Evolutionary conservation across 306 rosid species (phyloP), one percentile per base, ranked within the genome.

Genomic region (Chamaecrista fasciculata): DNA sequence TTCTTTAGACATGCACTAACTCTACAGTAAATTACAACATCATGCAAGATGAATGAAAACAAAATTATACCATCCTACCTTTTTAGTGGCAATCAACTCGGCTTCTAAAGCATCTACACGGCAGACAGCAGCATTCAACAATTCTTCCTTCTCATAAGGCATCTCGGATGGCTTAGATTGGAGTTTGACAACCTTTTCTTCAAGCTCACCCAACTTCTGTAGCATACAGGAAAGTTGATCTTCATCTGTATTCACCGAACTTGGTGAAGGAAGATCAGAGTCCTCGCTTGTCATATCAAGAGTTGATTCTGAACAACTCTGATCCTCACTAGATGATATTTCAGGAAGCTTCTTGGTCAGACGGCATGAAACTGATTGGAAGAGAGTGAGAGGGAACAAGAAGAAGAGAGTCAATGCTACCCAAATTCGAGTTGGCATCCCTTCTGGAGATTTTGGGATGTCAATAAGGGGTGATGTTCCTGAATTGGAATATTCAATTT

Each of bases 21-120:
- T 1, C 19, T 7, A 20, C 9, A 36, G 42, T 21, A n/a, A 63
- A 70, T 47, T 33, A 33, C 52, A 40, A 49, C 51, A 39, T 21
- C 67, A 14, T 11, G 7, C 3, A 34, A 82, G 66, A 53, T 4
- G 16, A 28, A 0, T 20, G 8, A 46, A 23, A 26, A 25, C 14
- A 40, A 72, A 64, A 46, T 24, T 58, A 43, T 11, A 55, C 69
- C 37, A 50, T 16, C 60, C 60, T 55, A 94, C 99, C 97, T 86
- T 86, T 82, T 94, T 94, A 44, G 99, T 88, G 49, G 96, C 87
- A 80, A 94, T 94, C 57, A 94, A 79, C 83, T 91, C 97, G 42
- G 99, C 99, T 79, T 94, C 99, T 68, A 94, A 80, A 51, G 92
- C 97, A 88, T 94, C 99, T 71, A 94, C 99, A 2, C 97, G 97